Evolutionary conservation across 2,329 filamentous ascomycete genomes (phyloP).

Genomic region (Neoarthrinium moseri): DNA sequence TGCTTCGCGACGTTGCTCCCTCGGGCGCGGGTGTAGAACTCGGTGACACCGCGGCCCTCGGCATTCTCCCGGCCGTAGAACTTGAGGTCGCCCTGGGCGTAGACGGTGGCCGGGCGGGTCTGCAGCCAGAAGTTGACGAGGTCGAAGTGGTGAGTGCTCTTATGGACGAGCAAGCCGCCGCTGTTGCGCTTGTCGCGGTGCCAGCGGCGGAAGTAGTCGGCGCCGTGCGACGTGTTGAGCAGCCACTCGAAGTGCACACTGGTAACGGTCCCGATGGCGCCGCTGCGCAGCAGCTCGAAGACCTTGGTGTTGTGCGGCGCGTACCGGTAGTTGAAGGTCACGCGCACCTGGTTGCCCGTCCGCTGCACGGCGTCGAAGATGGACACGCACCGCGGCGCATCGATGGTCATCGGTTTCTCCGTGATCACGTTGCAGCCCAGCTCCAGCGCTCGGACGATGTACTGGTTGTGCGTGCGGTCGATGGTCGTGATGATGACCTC

Average conservation of each 20-base stretch:
- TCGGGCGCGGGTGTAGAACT: slow-evolving; percentile 50
- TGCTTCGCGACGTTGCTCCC: slow-evolving; percentile 48
- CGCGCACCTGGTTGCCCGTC: slow-evolving; percentile 48
- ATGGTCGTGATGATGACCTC: slow-evolving; percentile 64
- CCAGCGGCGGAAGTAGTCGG: slow-evolving; percentile 64
- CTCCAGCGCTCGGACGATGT: slow-evolving; percentile 59
- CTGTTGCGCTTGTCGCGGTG: slow-evolving; percentile 60
- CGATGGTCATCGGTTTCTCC: slow-evolving; percentile 66
- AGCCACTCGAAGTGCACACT: slow-evolving; percentile 64
- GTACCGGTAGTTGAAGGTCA: slow-evolving; percentile 65
- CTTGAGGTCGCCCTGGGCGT: slow-evolving; percentile 55
- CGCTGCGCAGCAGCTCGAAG: slow-evolving; percentile 49
- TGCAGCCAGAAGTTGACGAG: slow-evolving; percentile 63
- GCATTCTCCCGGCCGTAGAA: slow-evolving; percentile 65
- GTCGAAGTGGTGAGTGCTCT: slow-evolving; percentile 64
- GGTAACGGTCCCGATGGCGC: slow-evolving; percentile 55
- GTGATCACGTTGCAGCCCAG: slow-evolving; percentile 60
- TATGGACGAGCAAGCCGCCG: slow-evolving; percentile 60
- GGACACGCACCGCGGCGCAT: slow-evolving; percentile 50
- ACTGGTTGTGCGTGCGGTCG: slow-evolving; percentile 59
- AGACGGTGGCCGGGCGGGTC: slow-evolving; percentile 53
- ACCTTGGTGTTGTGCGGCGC: slow-evolving; percentile 65
- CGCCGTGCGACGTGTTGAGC: slow-evolving; percentile 60
- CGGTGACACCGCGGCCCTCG: slow-evolving; percentile 48
- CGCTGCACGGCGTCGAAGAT: slow-evolving; percentile 55